Base-by-base conservation (phyloP, 305 asterid genomes). In the Plantago lanceolata region DNA sequence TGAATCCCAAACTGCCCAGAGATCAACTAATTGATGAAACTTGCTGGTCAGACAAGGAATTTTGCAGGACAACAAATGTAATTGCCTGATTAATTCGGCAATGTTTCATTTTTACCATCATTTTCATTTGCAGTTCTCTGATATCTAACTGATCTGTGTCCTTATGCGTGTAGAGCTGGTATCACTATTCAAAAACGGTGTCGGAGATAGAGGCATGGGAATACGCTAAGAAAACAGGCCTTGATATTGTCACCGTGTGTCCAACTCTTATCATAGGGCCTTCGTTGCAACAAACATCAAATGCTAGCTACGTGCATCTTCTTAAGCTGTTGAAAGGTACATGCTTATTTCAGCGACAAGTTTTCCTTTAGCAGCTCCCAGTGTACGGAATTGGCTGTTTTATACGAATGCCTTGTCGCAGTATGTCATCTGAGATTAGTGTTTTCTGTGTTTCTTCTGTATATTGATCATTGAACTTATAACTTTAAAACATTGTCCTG, bases 11-110 rank as follows among this genome's bases (percentile, higher is more conserved):
- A 37, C 82, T 83, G 89, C 84, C 90, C 19, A 71, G 76, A 64
- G 82, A 73, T 68, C 76, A 63, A 65, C 73, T 71, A 49, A 69
- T 70, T 54, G 90, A 84, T 12, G 96, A 90, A 85, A 57, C 67
- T 24, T 84, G 94, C 71, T 87, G 97, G 96, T 90, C 95, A 1
- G 93, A 90, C 63, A 21, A 13, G 65, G 95, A 87, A 48, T 75
- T 75, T 80, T 90, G 95, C 93, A 84, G 53, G 78, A 51, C 63
- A 24, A 84, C 78, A 35, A 85, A 84, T 45, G 97, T 90, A 75
- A 40, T 40, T 40, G 15, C 45, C 15, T 3, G 45, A 40, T 40
- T 15, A 11, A 11, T 51, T 59, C 35, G 48, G 15, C 6, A 1
- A 20, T 24, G 3, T 47, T 67, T 40, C 35, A 6, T 37, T 18